Conservation (phyloP, 148 eudicot species). For the Dysphania ambrosioides region DNA sequence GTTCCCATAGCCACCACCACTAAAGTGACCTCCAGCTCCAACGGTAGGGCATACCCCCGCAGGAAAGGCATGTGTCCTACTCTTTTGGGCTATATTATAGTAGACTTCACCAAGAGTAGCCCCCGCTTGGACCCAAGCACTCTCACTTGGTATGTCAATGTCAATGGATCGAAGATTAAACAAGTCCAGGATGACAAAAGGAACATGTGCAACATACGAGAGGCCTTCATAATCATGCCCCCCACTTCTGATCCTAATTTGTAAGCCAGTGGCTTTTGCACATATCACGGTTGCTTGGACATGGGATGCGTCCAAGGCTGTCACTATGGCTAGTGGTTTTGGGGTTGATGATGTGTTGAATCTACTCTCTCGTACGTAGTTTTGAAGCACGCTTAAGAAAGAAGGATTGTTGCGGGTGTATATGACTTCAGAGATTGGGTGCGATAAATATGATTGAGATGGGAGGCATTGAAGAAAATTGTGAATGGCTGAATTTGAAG, state of each 20-base stretch:
- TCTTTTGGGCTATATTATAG: conserved; percentile 24
- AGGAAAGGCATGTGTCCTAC: conserved; percentile 32
- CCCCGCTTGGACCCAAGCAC: conserved; percentile 32
- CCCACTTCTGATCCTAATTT: conserved; percentile 34
- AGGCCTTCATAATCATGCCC: conserved; percentile 42
- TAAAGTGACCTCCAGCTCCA: conserved; percentile 35
- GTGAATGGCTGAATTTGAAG: conserved; percentile 14
- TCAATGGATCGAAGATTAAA: conserved; percentile 28
- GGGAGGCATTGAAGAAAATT: conserved; percentile 26
- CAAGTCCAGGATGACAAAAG: conserved; percentile 34
- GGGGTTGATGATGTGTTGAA: conserved; percentile 35
- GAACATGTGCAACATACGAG: conserved; percentile 28
- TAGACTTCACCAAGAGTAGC: conserved; percentile 37
- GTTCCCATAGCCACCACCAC: conserved; percentile 36
- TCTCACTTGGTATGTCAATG: conserved; percentile 22
- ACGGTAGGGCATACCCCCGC: conserved; percentile 30
- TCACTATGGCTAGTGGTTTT: conserved; percentile 34
- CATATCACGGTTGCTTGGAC: conserved; percentile 36
- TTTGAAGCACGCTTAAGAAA: conserved; percentile 19
- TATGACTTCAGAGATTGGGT: conserved; percentile 11
- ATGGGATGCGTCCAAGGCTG: conserved; percentile 32
- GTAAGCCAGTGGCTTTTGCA: conserved; percentile 20
- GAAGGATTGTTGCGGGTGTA: conserved; percentile 17
- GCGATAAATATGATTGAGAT: not conserved
- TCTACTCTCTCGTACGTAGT: conserved; percentile 27